These are phyloP conservation scores for Silene vulgaris DNA, from an alignment of 179 eudicot species.

Conservation along the genomic window DNA sequence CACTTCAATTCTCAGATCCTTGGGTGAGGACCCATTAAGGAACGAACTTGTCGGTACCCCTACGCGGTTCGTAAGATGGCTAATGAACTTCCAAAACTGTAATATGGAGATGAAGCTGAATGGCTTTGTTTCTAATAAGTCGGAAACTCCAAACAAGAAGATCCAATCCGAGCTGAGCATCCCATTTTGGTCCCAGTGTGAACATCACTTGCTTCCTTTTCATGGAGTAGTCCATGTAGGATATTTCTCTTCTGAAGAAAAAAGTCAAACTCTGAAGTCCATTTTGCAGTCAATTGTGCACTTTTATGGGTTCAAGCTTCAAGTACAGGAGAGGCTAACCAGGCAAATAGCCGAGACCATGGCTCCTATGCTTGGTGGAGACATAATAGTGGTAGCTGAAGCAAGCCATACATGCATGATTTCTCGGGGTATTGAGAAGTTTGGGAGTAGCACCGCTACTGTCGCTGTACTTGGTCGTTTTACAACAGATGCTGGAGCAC, in stretches of 20 bases:
- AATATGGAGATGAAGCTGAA: constrained; percentile 62
- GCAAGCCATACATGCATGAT: constrained; percentile 96
- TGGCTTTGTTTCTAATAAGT: constrained; percentile 32
- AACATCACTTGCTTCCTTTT: constrained; percentile 89
- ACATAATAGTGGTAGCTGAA: constrained; percentile 80
- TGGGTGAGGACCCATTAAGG: constrained; percentile 80
- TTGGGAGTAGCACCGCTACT: constrained; percentile 79
- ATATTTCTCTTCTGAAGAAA: constrained; percentile 36
- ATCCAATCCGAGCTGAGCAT: constrained; percentile 53
- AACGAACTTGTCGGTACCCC: constrained; percentile 77
- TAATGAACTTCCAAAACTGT: constrained; percentile 52
- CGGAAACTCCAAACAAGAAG: constrained; percentile 19
- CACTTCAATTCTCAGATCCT: constrained; percentile 46
- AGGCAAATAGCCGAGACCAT: constrained; percentile 77
- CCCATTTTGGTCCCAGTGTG: constrained; percentile 86
- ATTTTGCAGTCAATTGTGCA: constrained; percentile 68
- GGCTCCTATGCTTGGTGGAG: constrained; percentile 63
- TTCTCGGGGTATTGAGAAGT: constrained; percentile 81
- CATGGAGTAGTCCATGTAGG: constrained; percentile 92
- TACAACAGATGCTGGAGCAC: constrained; percentile 52
- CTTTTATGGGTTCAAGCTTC: constrained; percentile 82
- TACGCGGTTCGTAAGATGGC: constrained; percentile 62
- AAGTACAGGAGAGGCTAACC: constrained; percentile 89
- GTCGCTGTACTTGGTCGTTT: constrained; percentile 80
- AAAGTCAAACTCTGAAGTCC: constrained; percentile 38